Base-by-base conservation (phyloP, 1,284 basidiomycete species). In the Ceratobasidium sp. region DNA sequence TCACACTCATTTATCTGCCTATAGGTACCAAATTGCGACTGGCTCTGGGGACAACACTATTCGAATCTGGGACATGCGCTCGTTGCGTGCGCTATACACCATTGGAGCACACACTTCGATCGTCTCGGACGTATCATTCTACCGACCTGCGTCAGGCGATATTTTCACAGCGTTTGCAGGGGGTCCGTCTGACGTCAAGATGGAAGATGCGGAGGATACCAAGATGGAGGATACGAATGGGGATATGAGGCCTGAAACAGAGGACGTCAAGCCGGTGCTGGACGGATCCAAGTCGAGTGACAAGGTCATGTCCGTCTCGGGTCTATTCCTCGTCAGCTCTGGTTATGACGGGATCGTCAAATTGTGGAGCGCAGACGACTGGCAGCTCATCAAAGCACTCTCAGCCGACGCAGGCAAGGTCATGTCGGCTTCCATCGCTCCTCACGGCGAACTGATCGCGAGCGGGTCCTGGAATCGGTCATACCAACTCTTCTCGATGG, bases 301-400 rank as follows among this genome's bases (percentile, higher is more conserved):
- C 42, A 37, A 28, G 17, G 37, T 79, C 91, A 85, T 86, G 79
- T 93, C 93, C 77, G 90, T 91, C 23, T 92, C 93, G 1, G 98
- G 98, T 0, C 85, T 98, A 73, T 99, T 97, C 86, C 90, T 99
- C 77, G 96, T 94, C 4, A 96, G 94, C 77, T 89, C 94, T 0
- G 97, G 97, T 1, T 99, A 99, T 83, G 98, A 99, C 83, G 95
- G 96, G 0, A 90, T 94, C 77, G 95, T 99, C 79, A 96, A 98
- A 82, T 82, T 99, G 61, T 99, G 98, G 98, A 95, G 93, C 80
- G 95, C 97, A 33, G 98, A 99, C 83, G 98, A 99, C 82, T 99
- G 98, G 97, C 95, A 96, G 81, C 86, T 97, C 45, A 87, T 98
- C 61, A 89, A 92, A 78, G 94, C 94, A 63, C 87, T 99, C 78